Conservation (phyloP, 164 flowering plant genomes). For the Tetracentron sinense region DNA sequence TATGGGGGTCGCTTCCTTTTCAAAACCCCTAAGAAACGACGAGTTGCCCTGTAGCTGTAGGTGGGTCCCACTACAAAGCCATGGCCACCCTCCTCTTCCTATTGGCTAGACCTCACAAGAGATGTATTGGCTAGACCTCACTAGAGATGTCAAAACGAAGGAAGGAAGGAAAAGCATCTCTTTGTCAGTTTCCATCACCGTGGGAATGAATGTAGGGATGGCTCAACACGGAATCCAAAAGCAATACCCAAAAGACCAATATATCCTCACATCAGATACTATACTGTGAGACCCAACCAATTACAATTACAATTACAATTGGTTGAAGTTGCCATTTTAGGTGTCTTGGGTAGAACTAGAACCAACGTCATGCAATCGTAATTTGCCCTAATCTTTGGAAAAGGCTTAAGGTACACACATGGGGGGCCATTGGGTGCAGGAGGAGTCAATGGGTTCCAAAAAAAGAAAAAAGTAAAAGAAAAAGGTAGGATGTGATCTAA, state of each 20-base stretch:
- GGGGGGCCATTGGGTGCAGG: too few species aligned
- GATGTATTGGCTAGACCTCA: neutral
- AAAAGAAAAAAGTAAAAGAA: too few species aligned
- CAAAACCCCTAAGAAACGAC: neutral
- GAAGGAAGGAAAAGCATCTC: neutral
- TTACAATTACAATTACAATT: neutral
- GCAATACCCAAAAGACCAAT: too few species aligned
- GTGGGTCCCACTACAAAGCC: neutral
- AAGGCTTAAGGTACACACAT: too few species aligned
- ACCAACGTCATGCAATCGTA: too few species aligned
- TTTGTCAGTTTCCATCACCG: neutral
- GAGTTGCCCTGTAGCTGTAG: too few species aligned
- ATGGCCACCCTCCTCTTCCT: neutral
- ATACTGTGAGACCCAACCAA: neutral
- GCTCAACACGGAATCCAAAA: neutral
- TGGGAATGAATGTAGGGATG: neutral
- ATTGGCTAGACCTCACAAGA: neutral
- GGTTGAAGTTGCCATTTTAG: too few species aligned
- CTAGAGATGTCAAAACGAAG: neutral
- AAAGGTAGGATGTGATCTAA: too few species aligned
- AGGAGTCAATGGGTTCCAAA: neutral
- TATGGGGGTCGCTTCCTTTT: neutral
- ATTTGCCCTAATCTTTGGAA: too few species aligned
- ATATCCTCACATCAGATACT: too few species aligned
- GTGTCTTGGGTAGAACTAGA: too few species aligned